Base-by-base conservation (phyloP, 768 basidiomycete genomes). In the Lactarius sanguifluus region DNA sequence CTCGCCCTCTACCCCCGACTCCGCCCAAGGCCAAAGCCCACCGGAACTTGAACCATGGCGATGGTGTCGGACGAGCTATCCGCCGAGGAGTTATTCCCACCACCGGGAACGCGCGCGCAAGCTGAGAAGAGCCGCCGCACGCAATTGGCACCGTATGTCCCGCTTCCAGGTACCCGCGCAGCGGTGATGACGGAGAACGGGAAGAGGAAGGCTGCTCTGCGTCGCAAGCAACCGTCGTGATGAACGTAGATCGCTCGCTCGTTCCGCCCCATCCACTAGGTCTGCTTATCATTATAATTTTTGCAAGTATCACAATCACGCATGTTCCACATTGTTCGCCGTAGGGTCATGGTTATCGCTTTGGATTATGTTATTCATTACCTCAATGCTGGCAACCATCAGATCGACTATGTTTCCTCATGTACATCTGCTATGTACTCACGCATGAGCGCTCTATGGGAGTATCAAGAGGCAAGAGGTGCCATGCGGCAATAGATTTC, bases 91-190 rank as follows among this genome's bases (percentile, higher is more conserved):
- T 25, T 43, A 20, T 61, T 66, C 36, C 67, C 65, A 7, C 62
- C 57, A 2, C 61, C 34, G 18, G 57, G 61, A 8, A 67, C 65
- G 2, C 65, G 61, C 28, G 65, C 61, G 5, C 9, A 40, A 1
- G 67, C 30, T 2, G 65, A 69, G 65, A 66, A 59, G 30, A 57
- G 15, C 30, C 64, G 50, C 30, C 55, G 38, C 2, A 61, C 40
- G 2, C 57, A 66, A 25, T 40, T 9, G n/a, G 65, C 55, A 41
- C 59, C 55, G 38, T 66, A 61, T 23, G 38, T 50, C 28, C 61
- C 68, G 2, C 56, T 59, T 13, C 47, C n/a, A 13, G 68, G 68
- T 23, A 69, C 68, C 23, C 55, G 65, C 18, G 68, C 68, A 16
- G 65, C 65, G 25, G 20, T 25, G 15, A 67, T 63, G 50, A 23